Base-by-base conservation (phyloP, 2,329 filamentous ascomycete genomes). In the Colletotrichum musae region DNA sequence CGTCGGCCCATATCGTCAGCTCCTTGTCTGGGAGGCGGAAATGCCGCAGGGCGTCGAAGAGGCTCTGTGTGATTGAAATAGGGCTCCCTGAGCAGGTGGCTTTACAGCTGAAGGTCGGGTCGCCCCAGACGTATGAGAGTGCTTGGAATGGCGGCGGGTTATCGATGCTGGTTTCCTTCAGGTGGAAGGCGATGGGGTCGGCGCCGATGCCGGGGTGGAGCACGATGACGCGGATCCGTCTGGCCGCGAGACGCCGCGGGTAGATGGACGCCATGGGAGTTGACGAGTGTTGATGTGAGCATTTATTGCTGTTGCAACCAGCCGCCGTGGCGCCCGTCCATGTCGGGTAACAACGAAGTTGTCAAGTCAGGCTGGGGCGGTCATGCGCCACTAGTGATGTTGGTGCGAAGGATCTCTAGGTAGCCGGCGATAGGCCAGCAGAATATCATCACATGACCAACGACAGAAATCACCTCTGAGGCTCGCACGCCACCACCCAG, bases 1-100 rank as follows among this genome's bases (percentile, higher is more conserved):
- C 72, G 61, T 74, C 73, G 3, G 68, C 71, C 73, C 72, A 74
- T 41, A 74, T 56, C 18, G 57, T 47, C 16, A 39, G 10, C 2
- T 21, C 45, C 12, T n/a, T 5, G n/a, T 51, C 41, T 36, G 59
- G 12, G n/a, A 16, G 36, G 3, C 72, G 67, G 16, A 74, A 70
- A 13, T 59, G 73, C 12, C 36, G 62, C 2, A 75, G 58, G 2
- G 72, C 74, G 26, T 68, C 70, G 16, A 52, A 47, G 2, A 75
- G 68, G 45, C 72, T 75, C 16, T 39, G 52, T 3, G 64, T 72
- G 36, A 73, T 68, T 3, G 26, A 28, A 13, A 74, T 69, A 0
- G 18, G 6, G 1, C 24, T 16, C 9, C 53, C 60, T 3, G 28
- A 26, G 47, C 52, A 53, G 13, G 21, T 3, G 13, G 50, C 52